These are phyloP conservation scores for Fragaria ananassa DNA, from an alignment of 306 rosid genomes.

Conservation along the genomic window DNA sequence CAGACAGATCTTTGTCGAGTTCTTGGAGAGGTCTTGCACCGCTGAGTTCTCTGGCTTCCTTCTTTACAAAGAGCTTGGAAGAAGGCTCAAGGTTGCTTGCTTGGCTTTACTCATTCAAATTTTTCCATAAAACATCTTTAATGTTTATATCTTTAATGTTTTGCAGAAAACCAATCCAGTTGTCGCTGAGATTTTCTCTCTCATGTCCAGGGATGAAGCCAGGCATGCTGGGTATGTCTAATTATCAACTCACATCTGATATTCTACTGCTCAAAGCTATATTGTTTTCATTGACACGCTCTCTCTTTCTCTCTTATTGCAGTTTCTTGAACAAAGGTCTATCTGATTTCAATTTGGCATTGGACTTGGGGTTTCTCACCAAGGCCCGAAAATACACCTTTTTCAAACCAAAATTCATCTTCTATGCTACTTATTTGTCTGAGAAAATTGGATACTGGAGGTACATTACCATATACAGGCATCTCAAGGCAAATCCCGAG, in stretches of 20 bases:
- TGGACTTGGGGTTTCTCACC: conserved; percentile 98
- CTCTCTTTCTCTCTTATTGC: conserved; percentile 21
- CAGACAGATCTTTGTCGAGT: conserved; percentile 93
- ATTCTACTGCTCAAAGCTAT: neutral
- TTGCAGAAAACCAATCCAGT: conserved; percentile 97
- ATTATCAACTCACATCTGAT: neutral
- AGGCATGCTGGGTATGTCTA: conserved; percentile 91
- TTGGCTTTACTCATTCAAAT: neutral
- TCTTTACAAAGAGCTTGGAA: conserved; percentile 95
- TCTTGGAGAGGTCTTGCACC: conserved; percentile 95
- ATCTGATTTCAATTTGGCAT: conserved; percentile 92
- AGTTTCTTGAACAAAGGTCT: conserved; percentile 96
- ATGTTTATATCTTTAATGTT: conserved; percentile 19
- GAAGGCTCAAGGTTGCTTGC: conserved; percentile 76
- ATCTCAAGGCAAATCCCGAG: conserved; percentile 84
- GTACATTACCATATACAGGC: conserved; percentile 95
- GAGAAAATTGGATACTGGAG: conserved; percentile 99
- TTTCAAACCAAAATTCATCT: conserved; percentile 96
- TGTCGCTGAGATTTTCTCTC: conserved; percentile 99
- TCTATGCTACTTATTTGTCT: conserved; percentile 93
- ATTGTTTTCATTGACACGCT: neutral
- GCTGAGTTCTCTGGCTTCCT: conserved; percentile 99
- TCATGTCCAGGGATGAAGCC: conserved; percentile 99
- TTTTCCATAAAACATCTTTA: neutral
- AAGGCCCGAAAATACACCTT: conserved; percentile 96